phyloP scores from a whole-genome alignment of 1,284 basidiomycete genomes.

The Rhodotorula sp. region DNA sequence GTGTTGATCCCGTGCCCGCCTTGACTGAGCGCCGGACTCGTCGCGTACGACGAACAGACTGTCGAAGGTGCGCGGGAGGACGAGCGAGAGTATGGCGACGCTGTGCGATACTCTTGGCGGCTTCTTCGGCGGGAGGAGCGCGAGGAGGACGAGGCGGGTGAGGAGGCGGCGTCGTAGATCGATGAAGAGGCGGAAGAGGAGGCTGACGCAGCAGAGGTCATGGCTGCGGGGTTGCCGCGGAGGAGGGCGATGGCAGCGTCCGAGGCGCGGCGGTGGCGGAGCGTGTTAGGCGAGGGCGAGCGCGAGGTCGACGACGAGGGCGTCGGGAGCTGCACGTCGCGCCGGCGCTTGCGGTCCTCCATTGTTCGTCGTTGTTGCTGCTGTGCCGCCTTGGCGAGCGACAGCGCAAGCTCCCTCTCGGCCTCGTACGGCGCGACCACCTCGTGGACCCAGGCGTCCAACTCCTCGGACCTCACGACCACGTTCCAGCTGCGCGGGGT shows the following conservation, averaged over 20 bases:
- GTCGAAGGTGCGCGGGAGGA: conserved; percentile 32
- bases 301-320: conserved; percentile 36
- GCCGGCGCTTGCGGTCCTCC: conserved; percentile 40
- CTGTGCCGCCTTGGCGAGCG: conserved; percentile 20
- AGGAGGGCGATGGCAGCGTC: conserved; percentile 39
- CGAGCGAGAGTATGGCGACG: conserved; percentile 36
- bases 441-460: conserved; percentile 48
- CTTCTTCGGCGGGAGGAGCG: conserved; percentile 11
- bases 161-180: conserved; percentile 10
- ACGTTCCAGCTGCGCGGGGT: conserved; percentile 67
- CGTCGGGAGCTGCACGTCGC: conserved; percentile 25
- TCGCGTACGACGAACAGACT: conserved; percentile 28
- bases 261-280: conserved; percentile 38
- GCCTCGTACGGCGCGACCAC: conserved; percentile 35
- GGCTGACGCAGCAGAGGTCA: neutral
- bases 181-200: conserved; percentile 4
- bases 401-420: conserved; percentile 25
- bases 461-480: conserved; percentile 67
- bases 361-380: conserved; percentile 25
- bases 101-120: conserved; percentile 22
- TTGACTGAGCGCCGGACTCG: conserved; percentile 23
- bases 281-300: conserved; percentile 34
- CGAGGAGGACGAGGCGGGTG: conserved; percentile 14
- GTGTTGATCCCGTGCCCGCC: conserved; percentile 23
- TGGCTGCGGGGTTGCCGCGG: conserved; percentile 10